Base-by-base conservation (phyloP, 2,329 filamentous ascomycete species). In the Diatrype stigma region DNA sequence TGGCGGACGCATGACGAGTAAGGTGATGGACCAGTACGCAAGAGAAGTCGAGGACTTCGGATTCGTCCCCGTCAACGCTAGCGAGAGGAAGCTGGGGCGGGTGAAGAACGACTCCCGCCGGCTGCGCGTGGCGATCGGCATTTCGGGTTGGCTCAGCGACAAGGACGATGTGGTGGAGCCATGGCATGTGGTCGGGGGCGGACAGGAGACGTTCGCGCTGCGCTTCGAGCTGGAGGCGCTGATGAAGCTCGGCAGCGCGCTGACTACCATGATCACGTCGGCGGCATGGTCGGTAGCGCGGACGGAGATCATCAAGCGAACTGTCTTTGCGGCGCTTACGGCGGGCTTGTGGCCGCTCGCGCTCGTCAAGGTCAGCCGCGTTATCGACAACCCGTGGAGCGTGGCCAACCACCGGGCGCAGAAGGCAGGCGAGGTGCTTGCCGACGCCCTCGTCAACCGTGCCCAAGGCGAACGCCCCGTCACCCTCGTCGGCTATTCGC, bases 31-130 rank as follows among this genome's bases (percentile, higher is more conserved):
- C 57, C 79, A 86, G 30, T 96, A 95, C 64, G 83, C 88, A 6
- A 83, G 84, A 59, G 89, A 96, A 59, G 87, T 97, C 12, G 84
- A 91, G 61, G 93, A 97, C 63, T 96, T 96, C 67, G 90, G 85
- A 0, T 92, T 97, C 60, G 70, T 96, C 10, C 89, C 90, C 0
- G 76, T 95, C 16, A 80, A 82, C 45, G 78, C 79, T 71, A 64
- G 71, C 21, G 76, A 82, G 50, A 68, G 71, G 6, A 72, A 71
- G 48, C 65, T 74, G 49, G 63, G 81, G 56, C 64, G 77, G 46
- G 67, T 49, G 23, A 57, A 64, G 19, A 53, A 82, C 6, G 73
- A 80, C 22, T 76, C 84, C 55, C 81, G 86, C 54, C 80, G 88
- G 22, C 73, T 97, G 37, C 84, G 92, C 17, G 80, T 97, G 21